Base-by-base conservation (phyloP, 1,284 basidiomycete genomes). In the Sanguinoderma infundibulare region DNA sequence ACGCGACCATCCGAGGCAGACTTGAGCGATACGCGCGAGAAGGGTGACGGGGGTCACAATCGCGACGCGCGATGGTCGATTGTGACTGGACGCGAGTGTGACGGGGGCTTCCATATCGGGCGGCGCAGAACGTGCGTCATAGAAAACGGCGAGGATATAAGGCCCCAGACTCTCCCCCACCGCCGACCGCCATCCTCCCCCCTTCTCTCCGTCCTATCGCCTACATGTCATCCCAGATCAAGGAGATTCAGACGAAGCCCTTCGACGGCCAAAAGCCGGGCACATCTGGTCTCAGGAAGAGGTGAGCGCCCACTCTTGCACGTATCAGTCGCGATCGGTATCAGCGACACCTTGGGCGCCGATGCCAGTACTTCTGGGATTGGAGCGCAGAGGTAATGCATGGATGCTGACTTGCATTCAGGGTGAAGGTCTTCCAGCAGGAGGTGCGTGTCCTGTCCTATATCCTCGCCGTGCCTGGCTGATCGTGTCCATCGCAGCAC, bases 201-300 rank as follows among this genome's bases (percentile, higher is more conserved):
- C 51, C 51, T 51, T 50, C 40, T 38, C 42, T 35, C 39, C 35
- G 5, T 3, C 35, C n/a, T n/a, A 17, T 77, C 85, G 84, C 3
- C 83, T 85, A 64, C 90, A 84, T 84, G 83, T 74, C 78, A 20
- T 70, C 71, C 67, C 75, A 75, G 70, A 74, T 87, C 70, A 84
- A 88, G 75, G 85, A 89, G 68, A 81, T 92, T 46, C 47, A 77
- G 26, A 95, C 93, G 0, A 94, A 87, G 71, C 87, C 92, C 17
- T 95, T 85, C 73, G 90, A 93, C 17, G 94, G 95, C 72, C 95
- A 97, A 80, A 96, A 96, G 78, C 94, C 95, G 36, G 96, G 96
- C 65, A 98, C 96, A 10, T 98, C 95, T 66, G 96, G 96, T 67
- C 87, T 98, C 54, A 85, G 96, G 72, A 98, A 98, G 83, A 85